These are phyloP conservation scores for Phytophthora nicotianae DNA, from an alignment of 352 stramenopile genomes.

Conservation along the genomic window DNA sequence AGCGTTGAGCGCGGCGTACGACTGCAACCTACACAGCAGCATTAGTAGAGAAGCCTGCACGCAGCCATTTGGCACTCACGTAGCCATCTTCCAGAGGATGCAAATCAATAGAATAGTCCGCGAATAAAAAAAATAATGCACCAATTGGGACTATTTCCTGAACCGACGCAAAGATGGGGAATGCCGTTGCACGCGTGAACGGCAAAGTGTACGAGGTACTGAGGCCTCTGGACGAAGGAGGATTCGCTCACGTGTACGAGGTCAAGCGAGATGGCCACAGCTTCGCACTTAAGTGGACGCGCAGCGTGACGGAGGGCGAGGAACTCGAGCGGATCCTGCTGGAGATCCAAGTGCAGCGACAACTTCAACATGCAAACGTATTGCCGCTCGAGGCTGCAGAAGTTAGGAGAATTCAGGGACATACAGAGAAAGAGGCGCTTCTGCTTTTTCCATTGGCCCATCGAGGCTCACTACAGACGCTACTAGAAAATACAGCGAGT, in stretches of 20 bases:
- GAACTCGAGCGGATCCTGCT: conserved; percentile 62
- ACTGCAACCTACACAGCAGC: conserved; percentile 14
- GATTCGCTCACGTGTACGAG: conserved; percentile 72
- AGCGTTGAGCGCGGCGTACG: conserved; percentile 44
- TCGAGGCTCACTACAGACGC: conserved; percentile 62
- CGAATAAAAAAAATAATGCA: conserved; percentile 1
- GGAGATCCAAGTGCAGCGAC: conserved; percentile 74
- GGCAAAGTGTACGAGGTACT: conserved; percentile 57
- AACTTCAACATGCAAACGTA: conserved; percentile 58
- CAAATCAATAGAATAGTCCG: conserved; percentile 7
- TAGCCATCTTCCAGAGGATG: conserved; percentile 4
- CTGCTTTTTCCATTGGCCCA: conserved; percentile 64
- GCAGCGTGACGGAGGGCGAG: conserved; percentile 56
- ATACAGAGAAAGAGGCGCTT: conserved; percentile 53
- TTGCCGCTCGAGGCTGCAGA: conserved; percentile 62
- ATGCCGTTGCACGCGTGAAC: conserved; percentile 64
- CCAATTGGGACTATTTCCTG: conserved; percentile 4
- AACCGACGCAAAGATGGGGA: conserved; percentile 51
- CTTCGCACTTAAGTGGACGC: conserved; percentile 74
- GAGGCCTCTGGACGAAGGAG: conserved; percentile 63
- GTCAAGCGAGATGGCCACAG: conserved; percentile 43
- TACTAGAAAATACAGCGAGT: conserved; percentile 40
- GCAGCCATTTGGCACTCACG: background rate
- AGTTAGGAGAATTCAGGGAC: conserved; percentile 29
- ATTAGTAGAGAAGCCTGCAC: conserved; percentile 1